Conservation (phyloP, 2,329 filamentous ascomycete species). For the Zymoseptoria pseudotritici region DNA sequence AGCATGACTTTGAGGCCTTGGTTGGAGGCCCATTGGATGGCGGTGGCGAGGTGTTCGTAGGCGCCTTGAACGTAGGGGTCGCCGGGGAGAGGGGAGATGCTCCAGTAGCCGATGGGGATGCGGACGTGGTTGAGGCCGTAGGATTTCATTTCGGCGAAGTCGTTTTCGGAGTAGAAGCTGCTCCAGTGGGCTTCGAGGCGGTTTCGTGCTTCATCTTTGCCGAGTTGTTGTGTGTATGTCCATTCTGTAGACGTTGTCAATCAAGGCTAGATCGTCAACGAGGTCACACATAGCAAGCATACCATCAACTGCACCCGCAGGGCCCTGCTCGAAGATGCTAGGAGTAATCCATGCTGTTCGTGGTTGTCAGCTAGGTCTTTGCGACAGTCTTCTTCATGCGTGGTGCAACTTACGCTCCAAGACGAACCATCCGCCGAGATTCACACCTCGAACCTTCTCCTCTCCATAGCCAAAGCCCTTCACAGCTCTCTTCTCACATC, state of each 20-base stretch:
- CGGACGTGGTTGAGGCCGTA: constrained; percentile 37
- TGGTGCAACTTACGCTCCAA: constrained; percentile 46
- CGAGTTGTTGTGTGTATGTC: constrained; percentile 36
- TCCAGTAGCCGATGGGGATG: constrained; percentile 50
- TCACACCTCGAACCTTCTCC: constrained; percentile 56
- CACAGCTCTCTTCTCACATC: constrained; percentile 10
- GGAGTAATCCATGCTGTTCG: constrained; percentile 36
- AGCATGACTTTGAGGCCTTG: constrained; percentile 58
- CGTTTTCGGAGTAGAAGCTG: constrained; percentile 34
- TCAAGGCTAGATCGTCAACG: background rate
- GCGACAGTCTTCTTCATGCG: background rate
- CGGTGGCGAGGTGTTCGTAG: constrained; percentile 40
- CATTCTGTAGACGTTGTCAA: constrained; percentile 19
- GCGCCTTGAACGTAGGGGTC: constrained; percentile 43
- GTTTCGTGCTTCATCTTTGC: constrained; percentile 36
- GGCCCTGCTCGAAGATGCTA: constrained; percentile 48
- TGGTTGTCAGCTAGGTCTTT: background rate
- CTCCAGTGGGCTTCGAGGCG: constrained; percentile 36
- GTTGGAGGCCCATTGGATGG: constrained; percentile 47
- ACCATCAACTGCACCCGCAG: constrained; percentile 46
- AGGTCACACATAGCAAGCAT: background rate
- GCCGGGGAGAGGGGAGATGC: constrained; percentile 46
- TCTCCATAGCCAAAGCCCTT: constrained; percentile 44
- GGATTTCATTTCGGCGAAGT: constrained; percentile 35
- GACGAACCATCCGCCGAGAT: constrained; percentile 57